These are phyloP conservation scores for Miamiensis avidus DNA, from an alignment of 169 alveolate species.

Conservation along the genomic window DNA sequence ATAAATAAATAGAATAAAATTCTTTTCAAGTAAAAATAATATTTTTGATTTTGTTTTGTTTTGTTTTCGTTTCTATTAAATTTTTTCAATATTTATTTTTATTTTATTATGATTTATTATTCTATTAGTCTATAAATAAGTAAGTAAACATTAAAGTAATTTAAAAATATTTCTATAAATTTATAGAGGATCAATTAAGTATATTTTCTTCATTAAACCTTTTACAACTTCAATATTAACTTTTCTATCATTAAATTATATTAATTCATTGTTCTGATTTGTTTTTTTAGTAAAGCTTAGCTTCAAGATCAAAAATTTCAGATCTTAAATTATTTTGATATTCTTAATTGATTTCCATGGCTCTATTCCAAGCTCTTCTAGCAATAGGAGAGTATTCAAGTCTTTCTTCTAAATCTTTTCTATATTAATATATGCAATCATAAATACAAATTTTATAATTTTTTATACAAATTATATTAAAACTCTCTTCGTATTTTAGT, in stretches of 20 bases:
- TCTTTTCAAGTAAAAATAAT: too few species aligned
- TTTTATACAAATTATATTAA: neutral
- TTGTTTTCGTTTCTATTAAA: too few species aligned
- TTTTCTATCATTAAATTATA: too few species aligned
- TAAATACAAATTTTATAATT: neutral
- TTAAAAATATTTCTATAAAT: neutral
- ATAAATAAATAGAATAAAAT: too few species aligned
- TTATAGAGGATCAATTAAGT: too few species aligned
- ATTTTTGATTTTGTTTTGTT: too few species aligned
- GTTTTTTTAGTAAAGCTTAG: neutral
- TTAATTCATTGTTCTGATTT: neutral
- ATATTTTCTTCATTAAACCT: neutral
- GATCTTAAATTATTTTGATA: conserved; percentile 28
- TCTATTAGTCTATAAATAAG: too few species aligned
- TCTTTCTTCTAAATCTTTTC: conserved; percentile 37
- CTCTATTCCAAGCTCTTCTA: conserved; percentile 50
- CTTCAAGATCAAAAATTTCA: conserved; percentile 28
- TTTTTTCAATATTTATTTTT: too few species aligned
- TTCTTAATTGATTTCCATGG: conserved; percentile 11
- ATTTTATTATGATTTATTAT: too few species aligned
- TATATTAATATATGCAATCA: neutral
- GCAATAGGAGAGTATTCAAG: conserved; percentile 33
- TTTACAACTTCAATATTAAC: too few species aligned
- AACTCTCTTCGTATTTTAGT: neutral
- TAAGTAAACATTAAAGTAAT: too few species aligned